Percentiles rank a stretch among this genome's conserved stretches.
Evolutionary conservation across 2,329 filamentous ascomycete species (phyloP).

Genomic region (Zasmidium citrigriseum): DNA sequence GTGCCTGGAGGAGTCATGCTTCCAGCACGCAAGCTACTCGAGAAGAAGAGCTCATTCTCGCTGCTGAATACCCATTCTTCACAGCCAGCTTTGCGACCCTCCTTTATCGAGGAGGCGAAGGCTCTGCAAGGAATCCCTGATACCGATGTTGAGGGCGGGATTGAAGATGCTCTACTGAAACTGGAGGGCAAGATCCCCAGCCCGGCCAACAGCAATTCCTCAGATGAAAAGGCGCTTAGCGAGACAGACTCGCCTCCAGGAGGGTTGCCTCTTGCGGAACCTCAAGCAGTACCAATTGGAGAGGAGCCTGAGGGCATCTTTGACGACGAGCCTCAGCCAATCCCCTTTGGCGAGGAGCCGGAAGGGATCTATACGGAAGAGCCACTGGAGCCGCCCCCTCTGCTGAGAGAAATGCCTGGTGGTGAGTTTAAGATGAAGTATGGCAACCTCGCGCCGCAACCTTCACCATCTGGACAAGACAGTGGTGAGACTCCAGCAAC

Average conservation of each 20-base stretch:
- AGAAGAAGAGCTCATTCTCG: constrained; percentile 35
- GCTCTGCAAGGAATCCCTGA: constrained; percentile 87
- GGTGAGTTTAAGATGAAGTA: constrained; percentile 17
- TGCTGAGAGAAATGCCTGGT: constrained; percentile 13
- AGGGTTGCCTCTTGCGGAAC: neutral
- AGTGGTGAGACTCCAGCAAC: constrained; percentile 25
- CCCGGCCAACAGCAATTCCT: constrained; percentile 14
- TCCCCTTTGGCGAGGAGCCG: neutral
- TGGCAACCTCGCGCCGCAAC: constrained; percentile 16
- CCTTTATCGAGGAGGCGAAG: constrained; percentile 86
- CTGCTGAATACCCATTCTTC: constrained; percentile 56
- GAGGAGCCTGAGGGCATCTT: neutral
- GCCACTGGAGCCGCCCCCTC: constrained; percentile 5
- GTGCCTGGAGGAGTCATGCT: constrained; percentile 10
- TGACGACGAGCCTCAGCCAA: neutral
- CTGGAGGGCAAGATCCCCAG: constrained; percentile 69
- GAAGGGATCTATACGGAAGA: neutral
- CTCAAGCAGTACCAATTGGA: neutral
- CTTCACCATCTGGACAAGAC: neutral
- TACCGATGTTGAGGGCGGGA: constrained; percentile 69
- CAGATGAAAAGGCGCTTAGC: neutral
- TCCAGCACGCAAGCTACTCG: constrained; percentile 6
- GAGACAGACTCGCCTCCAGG: neutral
- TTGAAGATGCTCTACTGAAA: constrained; percentile 90
- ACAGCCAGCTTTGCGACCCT: constrained; percentile 59